A percentile compares a stretch with the other conserved stretches of the same genome.
These are phyloP conservation scores for Centaurea solstitialis DNA, from an alignment of 129 eudicot genomes.

Conservation along the genomic window DNA sequence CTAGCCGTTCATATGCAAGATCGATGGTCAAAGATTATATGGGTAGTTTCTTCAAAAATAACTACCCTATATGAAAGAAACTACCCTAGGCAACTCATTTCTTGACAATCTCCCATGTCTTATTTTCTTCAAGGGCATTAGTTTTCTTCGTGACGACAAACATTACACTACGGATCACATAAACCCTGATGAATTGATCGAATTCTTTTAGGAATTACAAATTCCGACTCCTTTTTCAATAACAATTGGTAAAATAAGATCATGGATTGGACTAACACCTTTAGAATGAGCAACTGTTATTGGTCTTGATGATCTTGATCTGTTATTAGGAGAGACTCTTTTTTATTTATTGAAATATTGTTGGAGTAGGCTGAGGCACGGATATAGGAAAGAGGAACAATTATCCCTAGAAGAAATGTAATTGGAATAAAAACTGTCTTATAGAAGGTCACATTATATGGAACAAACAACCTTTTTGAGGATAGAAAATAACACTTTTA, in stretches of 20 bases:
- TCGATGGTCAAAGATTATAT: too few species aligned
- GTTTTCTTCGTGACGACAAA: neutral
- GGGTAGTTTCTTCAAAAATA: too few species aligned
- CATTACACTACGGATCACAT: neutral
- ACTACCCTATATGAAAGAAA: too few species aligned
- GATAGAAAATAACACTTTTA: neutral
- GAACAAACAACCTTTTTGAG: neutral
- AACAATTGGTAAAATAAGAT: neutral
- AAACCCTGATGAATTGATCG: neutral
- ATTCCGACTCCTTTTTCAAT: neutral
- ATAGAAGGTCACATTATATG: neutral
- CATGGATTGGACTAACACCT: neutral
- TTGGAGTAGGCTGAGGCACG: neutral
- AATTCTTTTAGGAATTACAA: neutral
- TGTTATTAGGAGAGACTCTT: neutral
- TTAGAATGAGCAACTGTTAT: neutral
- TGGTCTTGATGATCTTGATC: neutral
- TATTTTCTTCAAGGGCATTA: neutral
- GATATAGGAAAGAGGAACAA: neutral
- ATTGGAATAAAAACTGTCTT: neutral
- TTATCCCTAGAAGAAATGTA: neutral
- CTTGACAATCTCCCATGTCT: neutral
- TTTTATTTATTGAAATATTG: neutral
- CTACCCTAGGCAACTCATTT: too few species aligned
- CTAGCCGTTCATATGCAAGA: too few species aligned